These are phyloP conservation scores for Pluteus cervinus DNA, from an alignment of 768 basidiomycete genomes.

Conservation along the genomic window DNA sequence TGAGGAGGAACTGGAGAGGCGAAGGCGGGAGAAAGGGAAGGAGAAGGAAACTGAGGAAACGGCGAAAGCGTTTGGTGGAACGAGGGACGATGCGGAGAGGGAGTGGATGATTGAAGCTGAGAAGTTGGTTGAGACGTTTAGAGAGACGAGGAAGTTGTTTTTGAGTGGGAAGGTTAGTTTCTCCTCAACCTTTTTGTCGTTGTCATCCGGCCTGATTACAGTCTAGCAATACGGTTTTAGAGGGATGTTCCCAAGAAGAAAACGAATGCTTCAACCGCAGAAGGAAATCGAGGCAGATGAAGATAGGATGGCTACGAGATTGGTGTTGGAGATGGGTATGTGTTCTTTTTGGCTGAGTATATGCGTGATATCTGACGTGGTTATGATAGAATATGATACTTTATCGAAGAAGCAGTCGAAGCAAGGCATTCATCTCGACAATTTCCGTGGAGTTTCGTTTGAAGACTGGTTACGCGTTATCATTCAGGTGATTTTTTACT, in stretches of 20 bases:
- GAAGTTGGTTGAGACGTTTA: conserved; percentile 81
- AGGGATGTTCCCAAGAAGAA: conserved; percentile 58
- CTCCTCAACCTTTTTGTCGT: conserved; percentile 3
- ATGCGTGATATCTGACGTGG: not conserved
- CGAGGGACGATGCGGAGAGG: conserved; percentile 51
- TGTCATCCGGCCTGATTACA: not conserved
- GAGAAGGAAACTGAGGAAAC: too few species aligned
- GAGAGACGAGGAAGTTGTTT: conserved; percentile 83
- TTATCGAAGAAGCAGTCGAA: conserved; percentile 41
- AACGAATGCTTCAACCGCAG: conserved; percentile 29
- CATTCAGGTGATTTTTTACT: conserved; percentile 59
- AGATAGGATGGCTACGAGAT: conserved; percentile 67
- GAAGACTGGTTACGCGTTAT: conserved; percentile 83
- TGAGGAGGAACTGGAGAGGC: conserved; percentile 19
- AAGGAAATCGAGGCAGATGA: conserved; percentile 51
- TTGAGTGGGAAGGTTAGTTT: conserved; percentile 63
- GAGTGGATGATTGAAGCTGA: conserved; percentile 85
- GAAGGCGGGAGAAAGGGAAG: too few species aligned
- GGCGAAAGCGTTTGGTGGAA: too few species aligned
- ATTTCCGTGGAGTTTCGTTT: conserved; percentile 78
- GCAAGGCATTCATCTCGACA: conserved; percentile 40
- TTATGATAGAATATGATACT: conserved; percentile 47
- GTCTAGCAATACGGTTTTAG: conserved; percentile 31
- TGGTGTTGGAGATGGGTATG: conserved; percentile 71
- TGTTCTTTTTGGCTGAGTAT: conserved; percentile 2